Conservation (phyloP, 2,329 filamentous ascomycete genomes). For the Leptodontidium sp. region DNA sequence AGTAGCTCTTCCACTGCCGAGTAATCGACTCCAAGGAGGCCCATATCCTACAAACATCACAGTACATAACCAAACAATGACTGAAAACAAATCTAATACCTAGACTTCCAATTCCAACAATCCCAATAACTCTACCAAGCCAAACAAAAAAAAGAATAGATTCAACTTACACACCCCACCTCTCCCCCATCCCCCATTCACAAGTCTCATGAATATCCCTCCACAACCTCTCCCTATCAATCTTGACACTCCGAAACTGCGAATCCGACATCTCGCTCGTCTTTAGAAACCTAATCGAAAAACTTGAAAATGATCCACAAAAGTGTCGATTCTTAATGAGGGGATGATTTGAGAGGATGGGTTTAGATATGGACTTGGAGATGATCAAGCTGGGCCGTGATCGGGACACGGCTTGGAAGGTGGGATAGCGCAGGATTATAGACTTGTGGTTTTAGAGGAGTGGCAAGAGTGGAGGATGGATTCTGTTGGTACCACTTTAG, state of each 20-base stretch:
- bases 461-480: conserved; percentile 5
- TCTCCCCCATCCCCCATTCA: conserved; percentile 70
- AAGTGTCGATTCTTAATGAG: background rate
- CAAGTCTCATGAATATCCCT: conserved; percentile 70
- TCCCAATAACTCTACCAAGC: no score
- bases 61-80: background rate
- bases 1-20: background rate
- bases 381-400: conserved; percentile 7
- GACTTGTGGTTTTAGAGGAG: background rate
- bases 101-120: background rate
- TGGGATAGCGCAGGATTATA: conserved; percentile 22
- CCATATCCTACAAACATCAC: background rate
- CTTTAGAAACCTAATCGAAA: conserved; percentile 28
- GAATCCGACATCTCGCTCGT: conserved; percentile 54
- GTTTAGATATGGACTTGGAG: background rate
- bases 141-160: background rate
- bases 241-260: conserved; percentile 60
- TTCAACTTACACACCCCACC: conserved; percentile 70
- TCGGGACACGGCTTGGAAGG: conserved; percentile 16
- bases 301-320: conserved; percentile 33
- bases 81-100: background rate
- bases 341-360: conserved; percentile 3
- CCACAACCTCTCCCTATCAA: conserved; percentile 67
- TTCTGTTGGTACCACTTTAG: background rate
- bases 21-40: background rate